Percentiles rank a stretch among this genome's conserved stretches.
These are phyloP conservation scores for Lasiodiplodia gonubiensis DNA, from an alignment of 2,329 filamentous ascomycete species.

Conservation along the genomic window DNA sequence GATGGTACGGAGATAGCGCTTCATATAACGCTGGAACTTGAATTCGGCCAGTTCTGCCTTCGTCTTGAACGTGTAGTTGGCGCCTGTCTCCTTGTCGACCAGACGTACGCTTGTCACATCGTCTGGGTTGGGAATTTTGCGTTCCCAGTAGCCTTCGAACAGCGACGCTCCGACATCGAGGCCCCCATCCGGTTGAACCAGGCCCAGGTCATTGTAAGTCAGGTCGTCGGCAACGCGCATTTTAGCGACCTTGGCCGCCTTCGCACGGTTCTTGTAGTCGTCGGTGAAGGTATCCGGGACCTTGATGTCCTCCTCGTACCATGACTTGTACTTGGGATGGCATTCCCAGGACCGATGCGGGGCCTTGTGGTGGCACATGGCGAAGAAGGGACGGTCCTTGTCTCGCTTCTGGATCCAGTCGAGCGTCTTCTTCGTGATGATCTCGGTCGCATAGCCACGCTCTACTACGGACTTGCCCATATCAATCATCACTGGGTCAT, in stretches of 20 bases:
- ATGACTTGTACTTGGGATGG: conserved; percentile 54
- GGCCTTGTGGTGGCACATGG: conserved; percentile 64
- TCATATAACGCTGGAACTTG: conserved; percentile 64
- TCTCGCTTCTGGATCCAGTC: conserved; percentile 48
- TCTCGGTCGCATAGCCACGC: conserved; percentile 58
- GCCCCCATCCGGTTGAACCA: conserved; percentile 59
- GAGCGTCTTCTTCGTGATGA: conserved; percentile 59
- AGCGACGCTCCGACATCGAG: conserved; percentile 45
- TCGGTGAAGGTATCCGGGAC: conserved; percentile 60
- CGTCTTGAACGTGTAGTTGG: conserved; percentile 54
- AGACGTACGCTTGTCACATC: conserved; percentile 44
- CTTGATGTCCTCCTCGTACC: conserved; percentile 55
- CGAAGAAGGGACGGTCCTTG: conserved; percentile 53
- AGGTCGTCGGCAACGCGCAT: conserved; percentile 60
- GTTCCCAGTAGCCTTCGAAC: conserved; percentile 37
- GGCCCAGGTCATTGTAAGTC: conserved; percentile 57
- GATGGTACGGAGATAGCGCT: conserved; percentile 60
- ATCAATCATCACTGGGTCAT: conserved; percentile 58
- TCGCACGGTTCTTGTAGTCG: conserved; percentile 61
- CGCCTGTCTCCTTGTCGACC: conserved; percentile 55
- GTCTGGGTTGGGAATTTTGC: conserved; percentile 48
- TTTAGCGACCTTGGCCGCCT: conserved; percentile 57
- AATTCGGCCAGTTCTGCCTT: conserved; percentile 55
- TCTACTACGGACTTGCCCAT: conserved; percentile 39
- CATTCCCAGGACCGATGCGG: conserved; percentile 61